Conservation (phyloP, 495 filamentous ascomycete genomes). For the Echria macrotheca region DNA sequence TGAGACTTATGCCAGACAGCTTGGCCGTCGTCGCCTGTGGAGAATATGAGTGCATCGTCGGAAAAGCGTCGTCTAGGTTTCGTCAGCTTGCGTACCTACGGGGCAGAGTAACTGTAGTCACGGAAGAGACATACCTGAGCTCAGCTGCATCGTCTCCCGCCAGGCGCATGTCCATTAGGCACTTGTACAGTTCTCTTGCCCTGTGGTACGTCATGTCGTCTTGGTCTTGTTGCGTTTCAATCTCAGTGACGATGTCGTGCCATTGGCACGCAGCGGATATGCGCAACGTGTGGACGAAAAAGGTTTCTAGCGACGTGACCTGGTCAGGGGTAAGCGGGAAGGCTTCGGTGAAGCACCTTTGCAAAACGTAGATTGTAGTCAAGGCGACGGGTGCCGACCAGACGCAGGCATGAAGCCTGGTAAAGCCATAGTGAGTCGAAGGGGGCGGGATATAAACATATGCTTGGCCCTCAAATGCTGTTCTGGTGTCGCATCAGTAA, state of each 20-base stretch:
- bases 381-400: not conserved
- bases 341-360: not conserved
- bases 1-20: constrained; percentile 28
- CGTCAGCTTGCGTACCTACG: not conserved
- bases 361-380: not conserved
- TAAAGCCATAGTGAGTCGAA: not conserved
- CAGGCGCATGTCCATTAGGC: not conserved
- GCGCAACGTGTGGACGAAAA: not conserved
- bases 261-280: not conserved
- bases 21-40: constrained; percentile 4
- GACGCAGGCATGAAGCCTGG: not conserved
- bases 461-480: constrained; percentile 13
- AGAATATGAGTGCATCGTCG: constrained; percentile 24
- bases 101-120: not conserved
- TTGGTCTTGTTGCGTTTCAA: not conserved
- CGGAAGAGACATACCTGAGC: constrained; percentile 1
- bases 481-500: constrained; percentile 17
- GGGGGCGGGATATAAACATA: not conserved
- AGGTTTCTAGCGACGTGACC: not conserved
- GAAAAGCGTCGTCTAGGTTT: constrained; percentile 10
- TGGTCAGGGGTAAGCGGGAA: constrained; percentile 1
- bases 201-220: not conserved
- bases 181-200: constrained; percentile 1
- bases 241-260: not conserved
- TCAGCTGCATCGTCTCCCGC: not conserved